These are phyloP conservation scores for Chalciporus piperatus DNA, from an alignment of 768 basidiomycete species.

Conservation along the genomic window DNA sequence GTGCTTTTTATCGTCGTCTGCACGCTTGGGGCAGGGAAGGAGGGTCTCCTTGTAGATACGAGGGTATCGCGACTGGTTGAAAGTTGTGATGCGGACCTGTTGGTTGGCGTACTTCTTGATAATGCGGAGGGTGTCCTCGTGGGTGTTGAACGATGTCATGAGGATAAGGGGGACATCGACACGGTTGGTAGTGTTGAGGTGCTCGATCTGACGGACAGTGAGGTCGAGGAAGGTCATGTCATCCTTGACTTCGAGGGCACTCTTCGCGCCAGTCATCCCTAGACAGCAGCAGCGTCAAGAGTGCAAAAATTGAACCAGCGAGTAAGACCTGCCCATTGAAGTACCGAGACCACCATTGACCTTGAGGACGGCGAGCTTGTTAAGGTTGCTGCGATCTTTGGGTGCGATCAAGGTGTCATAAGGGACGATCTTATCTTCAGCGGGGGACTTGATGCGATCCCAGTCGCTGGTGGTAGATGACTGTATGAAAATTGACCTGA, in stretches of 20 bases:
- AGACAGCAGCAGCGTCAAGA: not conserved
- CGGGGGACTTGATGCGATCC: slow-evolving; percentile 59
- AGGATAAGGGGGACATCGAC: slow-evolving; percentile 76
- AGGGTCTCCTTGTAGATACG: slow-evolving; percentile 69
- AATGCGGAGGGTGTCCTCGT: slow-evolving; percentile 73
- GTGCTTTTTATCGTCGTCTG: slow-evolving; percentile 59
- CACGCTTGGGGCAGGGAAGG: slow-evolving; percentile 57
- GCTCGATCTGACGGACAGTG: slow-evolving; percentile 64
- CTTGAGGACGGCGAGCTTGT: slow-evolving; percentile 75
- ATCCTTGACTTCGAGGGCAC: slow-evolving; percentile 72
- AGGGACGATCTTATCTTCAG: slow-evolving; percentile 58
- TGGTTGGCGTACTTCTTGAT: slow-evolving; percentile 81
- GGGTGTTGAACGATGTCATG: slow-evolving; percentile 83
- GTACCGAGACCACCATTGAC: slow-evolving; percentile 76
- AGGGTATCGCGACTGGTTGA: slow-evolving; percentile 75
- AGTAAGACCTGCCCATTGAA: slow-evolving; percentile 46
- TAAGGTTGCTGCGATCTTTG: slow-evolving; percentile 47
- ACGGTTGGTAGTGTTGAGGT: slow-evolving; percentile 58
- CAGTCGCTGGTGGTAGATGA: slow-evolving; percentile 27
- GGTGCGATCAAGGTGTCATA: slow-evolving; percentile 52
- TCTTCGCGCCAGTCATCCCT: slow-evolving; percentile 65
- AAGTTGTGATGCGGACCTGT: slow-evolving; percentile 68
- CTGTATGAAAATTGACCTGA: not conserved
- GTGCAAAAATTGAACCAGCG: not conserved
- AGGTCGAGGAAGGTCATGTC: slow-evolving; percentile 70